Conservation (phyloP, 768 basidiomycete species). For the Leccinum subtestaceum region DNA sequence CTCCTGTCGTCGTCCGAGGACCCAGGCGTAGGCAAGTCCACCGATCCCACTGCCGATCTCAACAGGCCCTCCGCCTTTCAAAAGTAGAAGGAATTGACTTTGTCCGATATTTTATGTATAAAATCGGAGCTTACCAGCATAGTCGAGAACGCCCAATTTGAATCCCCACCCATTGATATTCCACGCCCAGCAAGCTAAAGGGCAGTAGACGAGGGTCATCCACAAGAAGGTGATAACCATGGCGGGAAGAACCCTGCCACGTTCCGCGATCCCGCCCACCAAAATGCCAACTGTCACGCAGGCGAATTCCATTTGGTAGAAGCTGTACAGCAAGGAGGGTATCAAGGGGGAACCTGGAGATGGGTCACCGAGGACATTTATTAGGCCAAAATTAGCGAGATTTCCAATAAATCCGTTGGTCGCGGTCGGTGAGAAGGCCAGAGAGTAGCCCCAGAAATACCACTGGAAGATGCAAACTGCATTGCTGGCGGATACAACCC, state of each 20-base stretch:
- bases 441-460: slow-evolving; percentile 81
- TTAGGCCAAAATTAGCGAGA: slow-evolving; percentile 74
- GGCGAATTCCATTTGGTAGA: slow-evolving; percentile 87
- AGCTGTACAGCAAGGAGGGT: slow-evolving; percentile 78
- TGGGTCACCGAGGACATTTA: slow-evolving; percentile 65
- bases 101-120: slow-evolving; percentile 2
- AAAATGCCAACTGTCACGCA: slow-evolving; percentile 78
- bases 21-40: slow-evolving; percentile 83
- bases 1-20: slow-evolving; percentile 78
- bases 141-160: slow-evolving; percentile 83
- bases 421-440: slow-evolving; percentile 78
- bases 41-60: slow-evolving; percentile 85
- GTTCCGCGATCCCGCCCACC: slow-evolving; percentile 81
- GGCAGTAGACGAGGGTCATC: slow-evolving; percentile 86
- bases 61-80: slow-evolving; percentile 77
- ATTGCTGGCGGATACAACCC: slow-evolving; percentile 70
- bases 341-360: slow-evolving; percentile 80
- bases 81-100: background rate
- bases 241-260: slow-evolving; percentile 77
- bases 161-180: slow-evolving; percentile 79
- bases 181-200: slow-evolving; percentile 87
- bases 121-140: slow-evolving; percentile 57
- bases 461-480: slow-evolving; percentile 78
- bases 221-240: slow-evolving; percentile 82
- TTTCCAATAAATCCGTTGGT: slow-evolving; percentile 79